These are phyloP conservation scores for Albifimbria verrucaria DNA, from an alignment of 2,329 filamentous ascomycete genomes.

Conservation along the genomic window DNA sequence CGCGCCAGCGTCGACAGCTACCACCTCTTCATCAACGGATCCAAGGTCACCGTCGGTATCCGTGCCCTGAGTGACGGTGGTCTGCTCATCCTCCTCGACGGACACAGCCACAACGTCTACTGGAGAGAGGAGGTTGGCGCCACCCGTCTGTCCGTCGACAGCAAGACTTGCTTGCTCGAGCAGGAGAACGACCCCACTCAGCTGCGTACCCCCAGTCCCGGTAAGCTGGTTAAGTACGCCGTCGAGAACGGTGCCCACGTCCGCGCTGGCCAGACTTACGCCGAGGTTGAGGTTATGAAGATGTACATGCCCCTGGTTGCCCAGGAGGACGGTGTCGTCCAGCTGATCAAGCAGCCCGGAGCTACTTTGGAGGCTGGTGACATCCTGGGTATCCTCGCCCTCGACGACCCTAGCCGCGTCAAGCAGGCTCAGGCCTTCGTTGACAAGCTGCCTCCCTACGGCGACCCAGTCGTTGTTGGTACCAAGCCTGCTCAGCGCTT, in stretches of 20 bases:
- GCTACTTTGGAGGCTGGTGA: slow-evolving; percentile 97
- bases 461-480: slow-evolving; percentile 81
- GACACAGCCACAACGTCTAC: slow-evolving; percentile 96
- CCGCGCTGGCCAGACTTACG: slow-evolving; percentile 86
- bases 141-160: slow-evolving; percentile 91
- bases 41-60: slow-evolving; percentile 90
- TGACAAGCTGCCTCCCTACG: slow-evolving; percentile 83
- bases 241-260: slow-evolving; percentile 95
- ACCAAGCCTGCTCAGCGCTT: slow-evolving; percentile 91
- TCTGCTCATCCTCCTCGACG: slow-evolving; percentile 83
- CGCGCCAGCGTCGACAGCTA: slow-evolving; percentile 91
- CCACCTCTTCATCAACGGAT: slow-evolving; percentile 98
- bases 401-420: slow-evolving; percentile 93
- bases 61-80: slow-evolving; percentile 92
- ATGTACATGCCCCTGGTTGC: slow-evolving; percentile 99
- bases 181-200: slow-evolving; percentile 99
- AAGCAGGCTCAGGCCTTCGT: slow-evolving; percentile 95
- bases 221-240: slow-evolving; percentile 97
- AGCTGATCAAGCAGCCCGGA: slow-evolving; percentile 98
- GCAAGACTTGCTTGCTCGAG: slow-evolving; percentile 96
- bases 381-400: slow-evolving; percentile 92
- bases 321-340: slow-evolving; percentile 91
- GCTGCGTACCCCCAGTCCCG: slow-evolving; percentile 87
- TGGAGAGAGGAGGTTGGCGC: slow-evolving; percentile 99
- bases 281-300: slow-evolving; percentile 99